Evolutionary conservation across 345 rosid genomes (phyloP), one percentile per base, ranked within the genome.

Genomic region (Moricandia moricandioides): DNA sequence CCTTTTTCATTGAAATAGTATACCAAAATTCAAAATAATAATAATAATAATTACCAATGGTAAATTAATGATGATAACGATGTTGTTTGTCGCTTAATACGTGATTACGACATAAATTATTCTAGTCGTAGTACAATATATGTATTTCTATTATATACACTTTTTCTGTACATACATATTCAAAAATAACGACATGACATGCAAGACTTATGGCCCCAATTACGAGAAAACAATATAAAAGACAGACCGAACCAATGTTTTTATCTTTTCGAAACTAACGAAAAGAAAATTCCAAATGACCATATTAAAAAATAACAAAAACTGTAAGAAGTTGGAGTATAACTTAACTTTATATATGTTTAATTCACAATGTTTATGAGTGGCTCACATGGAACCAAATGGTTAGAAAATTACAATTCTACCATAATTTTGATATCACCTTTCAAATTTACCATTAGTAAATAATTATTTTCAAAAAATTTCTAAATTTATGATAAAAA

Each of bases 151-250:
- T 12, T 43, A 58, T 34, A 56, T 34, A 33, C 10, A 21, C 61
- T 61, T 63, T 16, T 26, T 8, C 26, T 39, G 18, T 9, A 24
- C 39, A 70, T 17, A 35, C 6, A 43, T 26, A 13, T 45, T 17
- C 18, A 21, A 47, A 47, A 47, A 47, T 7, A 70, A 45, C 62
- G 72, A 77, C 80, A 77, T 2, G 71, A 45, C 75, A 70, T 77
- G 75, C 73, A 78, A 66, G 71, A 56, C 64, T 55, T 35, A 59
- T 75, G 68, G 67, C 47, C 72, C 52, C 67, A 72, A 3, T 51
- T 51, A 72, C 73, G 69, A 78, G 63, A 61, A 67, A 54, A 4
- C 31, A 14, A 55, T 6, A 31, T 29, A 66, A 67, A 35, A 54
- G 67, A 79, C 70, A 69, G 37, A 60, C 10, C 39, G 67, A 37